A percentile compares a stretch with the other conserved stretches of the same genome.
These are phyloP conservation scores for Penicillium sp. DNA, from an alignment of 2,329 filamentous ascomycete genomes.

Conservation along the genomic window DNA sequence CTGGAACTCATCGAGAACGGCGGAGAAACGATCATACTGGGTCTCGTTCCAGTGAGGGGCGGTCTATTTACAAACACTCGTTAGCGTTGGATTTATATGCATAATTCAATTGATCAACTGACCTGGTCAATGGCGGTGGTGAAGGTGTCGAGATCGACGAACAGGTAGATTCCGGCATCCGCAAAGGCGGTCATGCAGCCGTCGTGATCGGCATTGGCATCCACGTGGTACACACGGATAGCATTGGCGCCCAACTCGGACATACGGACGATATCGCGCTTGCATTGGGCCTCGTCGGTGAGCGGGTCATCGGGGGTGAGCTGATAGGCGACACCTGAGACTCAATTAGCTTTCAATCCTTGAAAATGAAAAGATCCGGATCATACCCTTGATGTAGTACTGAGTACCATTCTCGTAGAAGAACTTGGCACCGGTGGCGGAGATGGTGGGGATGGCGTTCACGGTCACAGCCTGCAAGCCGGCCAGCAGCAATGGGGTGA, in stretches of 20 bases:
- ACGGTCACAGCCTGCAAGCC: conserved; percentile 29
- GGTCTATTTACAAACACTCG: conserved; percentile 40
- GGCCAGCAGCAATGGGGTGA: conserved; percentile 27
- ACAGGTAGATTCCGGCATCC: conserved; percentile 78
- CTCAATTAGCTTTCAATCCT: conserved; percentile 1
- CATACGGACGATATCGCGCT: conserved; percentile 74
- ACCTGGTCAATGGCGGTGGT: conserved; percentile 46
- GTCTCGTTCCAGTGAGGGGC: conserved; percentile 70
- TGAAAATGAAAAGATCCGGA: not conserved
- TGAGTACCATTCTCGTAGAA: conserved; percentile 78
- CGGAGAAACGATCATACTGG: conserved; percentile 67
- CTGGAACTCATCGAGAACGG: conserved; percentile 76
- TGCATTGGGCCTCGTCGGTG: conserved; percentile 72
- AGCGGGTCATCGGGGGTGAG: conserved; percentile 71
- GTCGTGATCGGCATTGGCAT: conserved; percentile 68
- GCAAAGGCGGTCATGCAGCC: conserved; percentile 80
- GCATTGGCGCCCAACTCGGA: conserved; percentile 76
- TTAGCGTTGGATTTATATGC: not conserved
- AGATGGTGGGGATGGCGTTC: conserved; percentile 55
- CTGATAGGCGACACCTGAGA: conserved; percentile 70
- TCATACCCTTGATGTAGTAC: conserved; percentile 77
- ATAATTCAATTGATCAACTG: conserved; percentile 9
- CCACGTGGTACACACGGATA: conserved; percentile 87
- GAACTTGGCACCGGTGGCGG: conserved; percentile 76
- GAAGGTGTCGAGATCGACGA: conserved; percentile 71